Percentiles rank a stretch among this genome's conserved stretches.
These are phyloP conservation scores for Lactifluus hygrophoroides DNA, from an alignment of 768 basidiomycete genomes.

Conservation along the genomic window DNA sequence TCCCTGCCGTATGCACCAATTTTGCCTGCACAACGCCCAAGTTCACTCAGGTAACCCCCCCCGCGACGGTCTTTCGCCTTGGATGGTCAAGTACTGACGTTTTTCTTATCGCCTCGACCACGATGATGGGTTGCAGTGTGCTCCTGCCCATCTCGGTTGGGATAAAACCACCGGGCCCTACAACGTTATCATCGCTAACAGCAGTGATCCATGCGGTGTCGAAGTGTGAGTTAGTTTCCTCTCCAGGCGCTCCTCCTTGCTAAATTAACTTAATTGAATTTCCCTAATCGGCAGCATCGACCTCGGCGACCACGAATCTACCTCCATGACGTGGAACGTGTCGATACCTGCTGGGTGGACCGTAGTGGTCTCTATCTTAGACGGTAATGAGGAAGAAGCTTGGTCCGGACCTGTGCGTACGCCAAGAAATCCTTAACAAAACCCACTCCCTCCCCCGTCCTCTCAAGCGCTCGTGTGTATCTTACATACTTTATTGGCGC, in stretches of 20 bases:
- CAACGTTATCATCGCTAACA: constrained; percentile 47
- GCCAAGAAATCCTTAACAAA: too few species aligned
- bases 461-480: background rate
- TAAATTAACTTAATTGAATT: background rate
- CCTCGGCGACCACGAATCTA: constrained; percentile 41
- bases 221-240: constrained; percentile 40
- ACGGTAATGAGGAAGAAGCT: constrained; percentile 46
- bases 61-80: background rate
- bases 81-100: too few species aligned
- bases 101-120: background rate
- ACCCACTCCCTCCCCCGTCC: background rate
- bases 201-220: constrained; percentile 48
- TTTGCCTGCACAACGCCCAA: constrained; percentile 45
- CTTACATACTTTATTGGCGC: too few species aligned
- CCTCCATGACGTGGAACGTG: constrained; percentile 38
- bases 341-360: constrained; percentile 38
- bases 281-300: constrained; percentile 37
- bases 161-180: constrained; percentile 38
- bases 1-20: constrained; percentile 48
- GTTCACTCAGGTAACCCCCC: constrained; percentile 40
- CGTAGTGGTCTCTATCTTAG: constrained; percentile 46
- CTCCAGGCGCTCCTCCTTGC: background rate
- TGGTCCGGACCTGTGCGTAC: constrained; percentile 35
- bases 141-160: constrained; percentile 45
- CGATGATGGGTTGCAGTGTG: constrained; percentile 38